A percentile compares a stretch with the other conserved stretches of the same genome.
Evolutionary conservation across 163 green algal genomes (phyloP).

Genomic region (Scenedesmus sp.): DNA sequence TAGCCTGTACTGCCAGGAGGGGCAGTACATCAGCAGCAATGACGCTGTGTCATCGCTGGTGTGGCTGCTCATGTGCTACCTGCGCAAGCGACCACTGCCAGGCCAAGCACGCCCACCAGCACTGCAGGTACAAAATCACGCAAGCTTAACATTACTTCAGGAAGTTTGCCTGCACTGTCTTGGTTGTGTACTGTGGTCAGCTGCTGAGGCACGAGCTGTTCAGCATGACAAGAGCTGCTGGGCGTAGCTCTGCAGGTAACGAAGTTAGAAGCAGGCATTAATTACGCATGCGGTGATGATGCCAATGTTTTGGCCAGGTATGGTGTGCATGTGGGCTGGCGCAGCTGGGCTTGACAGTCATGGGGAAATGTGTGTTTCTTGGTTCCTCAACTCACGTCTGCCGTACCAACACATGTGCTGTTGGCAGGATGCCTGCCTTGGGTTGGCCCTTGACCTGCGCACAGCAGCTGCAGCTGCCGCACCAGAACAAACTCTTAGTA

Average conservation of each 20-base stretch:
- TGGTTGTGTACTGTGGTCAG: no score
- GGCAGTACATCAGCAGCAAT: slow-evolving; percentile 36
- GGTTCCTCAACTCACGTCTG: neutral
- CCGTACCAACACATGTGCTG: neutral
- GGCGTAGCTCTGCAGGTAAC: no score
- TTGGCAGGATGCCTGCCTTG: slow-evolving; percentile 18
- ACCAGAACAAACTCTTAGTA: neutral
- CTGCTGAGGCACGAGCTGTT: no score
- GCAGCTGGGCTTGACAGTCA: neutral
- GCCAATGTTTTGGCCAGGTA: no score
- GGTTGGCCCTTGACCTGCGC: slow-evolving; percentile 25
- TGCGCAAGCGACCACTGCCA: slow-evolving; percentile 25
- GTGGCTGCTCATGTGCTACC: slow-evolving; percentile 40
- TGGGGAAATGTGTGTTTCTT: neutral
- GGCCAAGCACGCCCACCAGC: slow-evolving; percentile 11
- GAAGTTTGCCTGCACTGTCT: no score
- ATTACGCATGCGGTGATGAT: no score
- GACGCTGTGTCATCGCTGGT: slow-evolving; percentile 34
- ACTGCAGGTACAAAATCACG: neutral
- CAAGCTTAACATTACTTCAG: no score
- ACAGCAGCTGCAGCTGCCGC: slow-evolving; percentile 7
- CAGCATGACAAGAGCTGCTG: no score
- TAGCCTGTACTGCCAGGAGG: neutral
- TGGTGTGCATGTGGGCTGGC: no score
- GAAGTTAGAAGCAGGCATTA: no score